Evolutionary conservation across 2,329 filamentous ascomycete species (phyloP).

Genomic region (Akanthomyces uredinophilus): DNA sequence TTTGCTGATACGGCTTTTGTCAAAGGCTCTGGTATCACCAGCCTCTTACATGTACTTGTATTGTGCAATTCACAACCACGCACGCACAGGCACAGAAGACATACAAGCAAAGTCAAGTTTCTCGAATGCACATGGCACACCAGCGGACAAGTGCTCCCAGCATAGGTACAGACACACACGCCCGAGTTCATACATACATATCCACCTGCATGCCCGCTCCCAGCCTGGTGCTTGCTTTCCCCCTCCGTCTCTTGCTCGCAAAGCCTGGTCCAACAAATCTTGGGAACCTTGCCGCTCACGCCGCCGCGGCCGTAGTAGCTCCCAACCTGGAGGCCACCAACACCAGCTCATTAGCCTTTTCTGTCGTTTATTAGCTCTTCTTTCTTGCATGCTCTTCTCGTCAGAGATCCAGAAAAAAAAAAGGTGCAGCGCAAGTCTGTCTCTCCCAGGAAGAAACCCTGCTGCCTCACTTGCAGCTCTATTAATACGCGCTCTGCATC

Average conservation of each 20-base stretch:
- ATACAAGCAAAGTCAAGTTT: neutral
- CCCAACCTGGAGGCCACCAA: neutral
- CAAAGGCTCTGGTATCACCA: slow-evolving; percentile 10
- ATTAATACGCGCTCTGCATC: neutral
- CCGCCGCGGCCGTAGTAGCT: neutral
- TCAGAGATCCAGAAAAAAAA: neutral
- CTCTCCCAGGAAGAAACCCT: no score
- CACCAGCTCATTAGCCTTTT: neutral
- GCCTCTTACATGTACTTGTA: slow-evolving; percentile 11
- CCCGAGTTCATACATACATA: neutral
- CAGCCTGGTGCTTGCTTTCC: slow-evolving; percentile 12
- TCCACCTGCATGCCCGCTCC: slow-evolving; percentile 10
- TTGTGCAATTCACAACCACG: slow-evolving; percentile 11
- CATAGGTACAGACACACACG: neutral
- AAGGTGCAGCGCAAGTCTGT: neutral
- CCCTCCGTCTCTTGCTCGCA: slow-evolving; percentile 15
- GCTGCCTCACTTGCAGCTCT: neutral
- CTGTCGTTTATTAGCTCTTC: neutral
- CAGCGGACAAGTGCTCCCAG: slow-evolving; percentile 3
- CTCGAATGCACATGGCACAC: slow-evolving; percentile 1
- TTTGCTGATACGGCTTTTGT: neutral
- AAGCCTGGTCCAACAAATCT: neutral
- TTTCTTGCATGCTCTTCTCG: neutral
- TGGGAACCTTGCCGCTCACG: neutral
- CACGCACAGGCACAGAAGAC: neutral